Base-by-base conservation (phyloP, 345 rosid species). In the Eucalyptus marginata region DNA sequence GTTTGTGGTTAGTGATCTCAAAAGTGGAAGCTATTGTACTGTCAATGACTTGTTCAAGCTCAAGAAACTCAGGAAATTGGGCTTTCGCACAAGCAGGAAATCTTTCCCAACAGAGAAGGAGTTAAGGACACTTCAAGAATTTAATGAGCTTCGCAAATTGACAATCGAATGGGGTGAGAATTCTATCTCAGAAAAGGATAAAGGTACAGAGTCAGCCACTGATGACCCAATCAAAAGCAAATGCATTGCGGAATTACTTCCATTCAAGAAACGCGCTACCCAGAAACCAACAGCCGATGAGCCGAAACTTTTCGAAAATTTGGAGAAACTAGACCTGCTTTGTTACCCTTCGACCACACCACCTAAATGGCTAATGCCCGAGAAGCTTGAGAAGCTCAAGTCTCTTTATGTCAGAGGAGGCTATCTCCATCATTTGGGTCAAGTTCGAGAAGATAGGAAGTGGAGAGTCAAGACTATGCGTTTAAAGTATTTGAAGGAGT, bases 71-170 rank as follows among this genome's bases (percentile, higher is more conserved):
- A 2, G 15, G 44, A 87, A 87, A 87, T 87, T 90, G 56, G 83
- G 88, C 87, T 54, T 86, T 33, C 49, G 50, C 66, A 88, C 56
- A 58, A 11, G n/a, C 51, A 50, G 87, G 25, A 71, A 59, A 51
- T 79, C 88, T 87, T 84, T 95, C 94, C 44, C 88, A 91, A 68
- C 92, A 94, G 88, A 95, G 92, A 86, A 91, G 92, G 71, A 93
- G 59, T 50, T 90, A 15, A 14, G 40, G 8, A 59, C 7, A 17
- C 62, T 90, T 64, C 33, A 86, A 87, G 33, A 56, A 46, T 36
- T 88, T 20, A 12, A 47, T 16, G 33, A 51, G 31, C 91, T 90
- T 86, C 86, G 47, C 29, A 52, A 87, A 86, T 64, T 90, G 33
- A 90, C 91, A 20, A 56, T 90, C 9, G 54, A 76, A 47, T 90